Base-by-base conservation (phyloP, 2,329 filamentous ascomycete species). In the Penicillium sp. region DNA sequence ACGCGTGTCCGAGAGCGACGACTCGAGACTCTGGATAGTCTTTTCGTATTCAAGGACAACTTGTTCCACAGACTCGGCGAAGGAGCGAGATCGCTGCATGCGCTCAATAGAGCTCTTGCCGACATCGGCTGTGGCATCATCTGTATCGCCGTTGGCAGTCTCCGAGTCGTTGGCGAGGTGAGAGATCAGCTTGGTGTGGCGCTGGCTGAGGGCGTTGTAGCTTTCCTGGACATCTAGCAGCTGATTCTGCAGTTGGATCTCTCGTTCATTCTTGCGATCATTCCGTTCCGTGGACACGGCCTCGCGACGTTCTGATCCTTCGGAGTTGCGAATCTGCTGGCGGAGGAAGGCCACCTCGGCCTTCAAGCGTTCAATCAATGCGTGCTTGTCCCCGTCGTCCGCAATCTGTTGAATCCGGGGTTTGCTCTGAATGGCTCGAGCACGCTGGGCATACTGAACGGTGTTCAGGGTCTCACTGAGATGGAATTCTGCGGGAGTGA, bases 31-130 rank as follows among this genome's bases (percentile, higher is more conserved):
- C 61, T 96, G 89, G 33, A 98, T 98, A 0, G 93, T 98, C 73
- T 94, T 96, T 63, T 98, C 93, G 60, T 98, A 98, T 65, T 98
- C 92, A 32, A 96, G 71, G 2, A 98, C 87, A 14, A 98, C 87
- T 57, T 94, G 85, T 57, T 98, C 92, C 13, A 98, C 90, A 17
- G 90, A 90, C 60, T 94, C 84, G 1, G 90, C 89, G 59, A 98
- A 96, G 0, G 86, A 93, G 60, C 93, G 95, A 12, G 93, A 98
- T 27, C 92, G 82, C 60, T 95, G 93, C 48, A 96, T 69, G 36
- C 92, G 78, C 60, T 95, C 89, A 15, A 88, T 82, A 1, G 88
- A 85, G 59, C 90, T 87, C 37, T 81, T 85, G 11, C 82, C 70
- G 9, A 79, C 75, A 35, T 81, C 76, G 28, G 82, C 79, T 9